phyloP scores from a whole-genome alignment of 176 grass and related monocot species.

The Ensete ventricosum region DNA sequence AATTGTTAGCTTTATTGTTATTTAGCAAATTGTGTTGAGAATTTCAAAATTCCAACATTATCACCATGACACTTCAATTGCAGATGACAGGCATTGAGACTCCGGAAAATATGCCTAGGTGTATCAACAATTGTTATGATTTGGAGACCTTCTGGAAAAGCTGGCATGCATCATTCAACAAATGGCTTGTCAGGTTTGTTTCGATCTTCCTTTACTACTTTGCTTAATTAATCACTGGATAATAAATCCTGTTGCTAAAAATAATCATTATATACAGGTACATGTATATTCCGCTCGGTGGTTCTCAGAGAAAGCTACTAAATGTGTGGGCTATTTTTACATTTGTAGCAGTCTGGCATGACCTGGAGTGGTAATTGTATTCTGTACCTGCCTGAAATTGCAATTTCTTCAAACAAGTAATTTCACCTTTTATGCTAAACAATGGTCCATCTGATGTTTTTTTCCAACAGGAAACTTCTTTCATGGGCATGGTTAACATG shows the following conservation, averaged over 20 bases:
- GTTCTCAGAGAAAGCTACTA: constrained; percentile 69
- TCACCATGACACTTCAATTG: constrained; percentile 3
- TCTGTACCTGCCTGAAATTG: neutral
- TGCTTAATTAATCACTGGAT: neutral
- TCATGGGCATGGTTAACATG: constrained; percentile 97
- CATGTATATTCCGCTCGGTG: constrained; percentile 94
- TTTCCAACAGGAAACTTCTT: constrained; percentile 70
- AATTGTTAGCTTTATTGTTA: neutral
- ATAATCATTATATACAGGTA: constrained; percentile 43
- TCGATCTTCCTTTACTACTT: neutral
- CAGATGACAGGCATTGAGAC: constrained; percentile 73
- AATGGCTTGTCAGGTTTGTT: constrained; percentile 89
- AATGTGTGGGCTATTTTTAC: constrained; percentile 98
- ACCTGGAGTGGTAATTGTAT: constrained; percentile 66
- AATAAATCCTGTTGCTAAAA: constrained; percentile 9
- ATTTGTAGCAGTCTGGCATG: constrained; percentile 94
- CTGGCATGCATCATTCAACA: constrained; percentile 96
- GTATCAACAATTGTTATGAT: constrained; percentile 88
- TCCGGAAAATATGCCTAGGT: constrained; percentile 94
- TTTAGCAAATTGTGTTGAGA: neutral
- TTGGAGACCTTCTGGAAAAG: constrained; percentile 99
- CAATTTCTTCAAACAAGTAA: neutral
- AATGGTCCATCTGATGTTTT: constrained; percentile 16
- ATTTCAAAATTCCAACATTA: neutral
- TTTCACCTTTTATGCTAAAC: constrained; percentile 1